Evolutionary conservation across 169 alveolate species (phyloP).

Genomic region (Ophryocystis elektroscirrha): DNA sequence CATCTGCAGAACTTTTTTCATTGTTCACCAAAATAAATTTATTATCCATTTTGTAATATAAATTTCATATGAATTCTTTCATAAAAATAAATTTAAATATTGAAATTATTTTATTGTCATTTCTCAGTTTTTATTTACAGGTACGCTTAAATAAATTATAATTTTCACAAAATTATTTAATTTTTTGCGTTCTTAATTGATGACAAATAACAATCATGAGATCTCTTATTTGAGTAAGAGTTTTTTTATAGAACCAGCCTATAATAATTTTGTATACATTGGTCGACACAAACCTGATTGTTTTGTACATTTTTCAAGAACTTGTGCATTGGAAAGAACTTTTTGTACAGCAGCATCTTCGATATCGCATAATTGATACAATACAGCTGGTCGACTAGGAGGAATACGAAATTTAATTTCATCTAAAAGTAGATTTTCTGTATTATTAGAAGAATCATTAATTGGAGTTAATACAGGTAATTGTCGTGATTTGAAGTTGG

Average conservation of each 20-base stretch:
- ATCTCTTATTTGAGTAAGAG: constrained; percentile 24
- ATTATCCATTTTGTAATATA: too few relatives aligned
- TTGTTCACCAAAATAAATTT: too few relatives aligned
- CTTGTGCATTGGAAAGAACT: constrained; percentile 23
- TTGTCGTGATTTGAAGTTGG: constrained; percentile 5
- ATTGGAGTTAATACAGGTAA: not conserved
- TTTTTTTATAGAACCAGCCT: constrained; percentile 30
- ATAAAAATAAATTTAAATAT: too few relatives aligned
- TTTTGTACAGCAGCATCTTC: constrained; percentile 23
- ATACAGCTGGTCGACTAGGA: constrained; percentile 28
- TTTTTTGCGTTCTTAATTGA: constrained; percentile 21
- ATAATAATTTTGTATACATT: not conserved
- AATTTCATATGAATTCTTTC: too few relatives aligned
- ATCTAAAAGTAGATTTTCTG: not conserved
- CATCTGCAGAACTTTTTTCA: too few relatives aligned
- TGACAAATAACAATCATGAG: constrained; percentile 25
- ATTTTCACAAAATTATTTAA: constrained; percentile 4
- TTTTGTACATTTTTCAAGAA: constrained; percentile 19
- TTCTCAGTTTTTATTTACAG: too few relatives aligned
- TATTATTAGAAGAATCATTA: not conserved
- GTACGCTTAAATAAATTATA: not conserved
- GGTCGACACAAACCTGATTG: constrained; percentile 14
- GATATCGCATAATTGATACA: constrained; percentile 28
- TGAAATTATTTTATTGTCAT: too few relatives aligned
- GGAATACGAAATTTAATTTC: constrained; percentile 22